Evolutionary conservation across 768 basidiomycete genomes (phyloP), one percentile per base, ranked within the genome.

Genomic region (Cystobasidiopsis lactophilus): DNA sequence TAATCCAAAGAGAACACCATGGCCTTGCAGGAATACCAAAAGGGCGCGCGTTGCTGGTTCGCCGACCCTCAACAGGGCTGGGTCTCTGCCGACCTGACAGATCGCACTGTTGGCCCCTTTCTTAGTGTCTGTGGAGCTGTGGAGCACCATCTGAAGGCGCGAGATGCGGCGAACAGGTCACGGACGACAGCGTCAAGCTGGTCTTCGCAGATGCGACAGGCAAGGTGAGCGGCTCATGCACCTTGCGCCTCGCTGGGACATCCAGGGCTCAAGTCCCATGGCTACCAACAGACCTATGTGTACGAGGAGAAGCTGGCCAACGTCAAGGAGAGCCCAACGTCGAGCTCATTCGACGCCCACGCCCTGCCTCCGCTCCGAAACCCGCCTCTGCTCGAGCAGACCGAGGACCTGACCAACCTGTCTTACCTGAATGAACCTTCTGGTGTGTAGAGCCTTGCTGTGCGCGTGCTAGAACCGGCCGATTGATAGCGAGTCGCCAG

Each of bases 351-450:
- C n/a, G 24, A 56, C 10, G 41, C 58, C 0, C 49, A 52, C 59
- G 76, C 59, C n/a, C 73, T 95, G 7, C 93, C 93, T 40, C 93
- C 89, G 40, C 70, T 98, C 62, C 80, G 89, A 59, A 96, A 98
- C 69, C 93, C 93, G 30, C 93, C 91, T 31, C 70, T 95, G 49
- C 72, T 98, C 56, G 93, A 98, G 71, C 85, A 85, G 18, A 85
- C 88, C 29, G 93, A 98, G 69, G 93, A 98, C 73, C 74, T 98
- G 65, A 89, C 93, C 45, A 93, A 89, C 52, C 77, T 98, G 62
- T 93, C 86, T 45, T 88, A 96, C 72, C 73, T 98, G 59, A 96
- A 96, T 66, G 93, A 98, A 67, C 91, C 93, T 50, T 85, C 82
- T 62, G 91, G 91, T 89, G 60, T 47, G 75, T 63, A 18, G 44